phyloP scores from a whole-genome alignment of 2,329 filamentous ascomycete genomes.

The Exophiala sp. region DNA sequence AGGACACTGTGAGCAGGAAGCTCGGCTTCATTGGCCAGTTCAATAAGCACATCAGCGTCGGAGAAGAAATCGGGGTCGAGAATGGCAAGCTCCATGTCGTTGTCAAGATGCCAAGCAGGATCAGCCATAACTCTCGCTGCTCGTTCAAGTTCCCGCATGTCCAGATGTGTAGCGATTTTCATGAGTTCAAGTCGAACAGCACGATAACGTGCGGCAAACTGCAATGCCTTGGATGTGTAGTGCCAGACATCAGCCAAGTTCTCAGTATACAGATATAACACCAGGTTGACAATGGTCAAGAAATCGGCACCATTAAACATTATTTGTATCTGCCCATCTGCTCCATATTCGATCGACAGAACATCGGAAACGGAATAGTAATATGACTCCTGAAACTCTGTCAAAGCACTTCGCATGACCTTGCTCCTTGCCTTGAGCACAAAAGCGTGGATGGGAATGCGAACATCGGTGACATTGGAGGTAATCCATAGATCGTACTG shows the following conservation, averaged over 20 bases:
- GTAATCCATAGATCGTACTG: conserved; percentile 40
- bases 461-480: conserved; percentile 63
- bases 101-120: conserved; percentile 60
- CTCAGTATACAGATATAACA: conserved; percentile 79
- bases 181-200: conserved; percentile 82
- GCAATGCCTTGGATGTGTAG: conserved; percentile 62
- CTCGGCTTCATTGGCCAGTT: conserved; percentile 69
- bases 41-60: conserved; percentile 73
- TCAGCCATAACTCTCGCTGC: conserved; percentile 71
- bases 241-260: conserved; percentile 82
- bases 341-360: conserved; percentile 54
- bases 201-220: conserved; percentile 69
- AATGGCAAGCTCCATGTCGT: conserved; percentile 69
- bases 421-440: conserved; percentile 71
- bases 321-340: conserved; percentile 54
- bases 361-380: conserved; percentile 58
- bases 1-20: conserved; percentile 72
- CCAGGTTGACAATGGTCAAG: conserved; percentile 73
- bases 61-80: conserved; percentile 68
- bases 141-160: conserved; percentile 68
- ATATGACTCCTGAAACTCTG: conserved; percentile 54
- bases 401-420: conserved; percentile 61
- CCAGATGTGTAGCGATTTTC: conserved; percentile 70
- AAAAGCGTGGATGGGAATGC: conserved; percentile 79
- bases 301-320: conserved; percentile 70